Percentiles rank a stretch among this genome's conserved stretches.
Conservation (phyloP, 2,329 filamentous ascomycete genomes). For the Claviceps digitariae region DNA sequence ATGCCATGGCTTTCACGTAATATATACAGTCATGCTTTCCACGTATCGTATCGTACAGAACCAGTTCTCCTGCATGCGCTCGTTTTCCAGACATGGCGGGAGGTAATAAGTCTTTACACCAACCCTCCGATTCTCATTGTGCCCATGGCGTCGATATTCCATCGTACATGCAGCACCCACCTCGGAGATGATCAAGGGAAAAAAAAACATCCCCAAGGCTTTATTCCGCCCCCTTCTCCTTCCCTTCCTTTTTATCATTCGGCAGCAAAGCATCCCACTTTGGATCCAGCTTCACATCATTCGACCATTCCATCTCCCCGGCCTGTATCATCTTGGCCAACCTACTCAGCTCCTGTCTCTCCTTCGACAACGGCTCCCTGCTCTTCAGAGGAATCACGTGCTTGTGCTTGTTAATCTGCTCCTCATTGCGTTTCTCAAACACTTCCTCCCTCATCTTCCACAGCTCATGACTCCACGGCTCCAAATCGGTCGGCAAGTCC, state of each 20-base stretch:
- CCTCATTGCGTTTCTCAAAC: constrained; percentile 26
- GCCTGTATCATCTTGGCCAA: constrained; percentile 50
- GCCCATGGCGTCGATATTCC: neutral
- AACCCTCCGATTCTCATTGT: too few relatives aligned
- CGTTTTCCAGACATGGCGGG: neutral
- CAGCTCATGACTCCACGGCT: constrained; percentile 51
- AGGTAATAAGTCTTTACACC: too few relatives aligned
- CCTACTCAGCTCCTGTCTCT: constrained; percentile 39
- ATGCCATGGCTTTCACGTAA: constrained; percentile 4
- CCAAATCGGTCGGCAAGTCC: constrained; percentile 46
- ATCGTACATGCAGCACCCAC: neutral
- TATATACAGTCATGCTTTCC: constrained; percentile 19
- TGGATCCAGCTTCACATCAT: constrained; percentile 29
- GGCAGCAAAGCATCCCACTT: constrained; percentile 28
- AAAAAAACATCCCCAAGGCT: neutral
- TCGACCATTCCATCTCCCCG: constrained; percentile 48
- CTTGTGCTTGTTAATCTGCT: constrained; percentile 19
- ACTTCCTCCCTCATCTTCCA: constrained; percentile 39
- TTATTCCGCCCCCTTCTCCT: constrained; percentile 10
- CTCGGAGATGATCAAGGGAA: neutral
- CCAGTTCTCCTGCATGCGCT: neutral
- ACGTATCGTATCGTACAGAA: constrained; percentile 10
- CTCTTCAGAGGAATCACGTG: constrained; percentile 26
- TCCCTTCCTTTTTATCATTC: constrained; percentile 9
- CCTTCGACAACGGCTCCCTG: constrained; percentile 25